Base-by-base conservation (phyloP, 208 protist species). In the Wallacemonas sp. region DNA sequence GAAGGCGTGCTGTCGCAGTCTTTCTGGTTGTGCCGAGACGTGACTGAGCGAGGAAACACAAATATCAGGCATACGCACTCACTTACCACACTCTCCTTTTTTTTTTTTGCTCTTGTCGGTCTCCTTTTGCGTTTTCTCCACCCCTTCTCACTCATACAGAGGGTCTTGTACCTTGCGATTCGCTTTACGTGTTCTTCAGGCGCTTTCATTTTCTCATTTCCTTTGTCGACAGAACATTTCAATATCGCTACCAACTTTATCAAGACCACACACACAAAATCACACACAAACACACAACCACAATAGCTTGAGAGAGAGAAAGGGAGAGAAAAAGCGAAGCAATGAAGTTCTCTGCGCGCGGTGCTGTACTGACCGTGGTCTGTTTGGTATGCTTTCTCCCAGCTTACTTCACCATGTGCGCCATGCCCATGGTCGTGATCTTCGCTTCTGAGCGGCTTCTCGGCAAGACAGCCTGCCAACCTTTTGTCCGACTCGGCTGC, bases 261-360 rank as follows among this genome's bases (percentile, higher is more conserved):
- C n/a, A 1, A 41, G 6, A 41, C 9, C 36, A 14, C 36, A 14
- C 36, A 41, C 36, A 14, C 6, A 41, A 17, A 41, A 17, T 41
- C 36, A 6, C 36, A 17, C 36, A 41, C 6, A 58, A 38, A 14
- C 22, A n/a, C 30, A 39, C 51, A 39, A 24, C 6, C 6, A 58
- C 22, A 39, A 49, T 2, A 4, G 24, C 27, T n/a, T 17, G 30
- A 42, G 11, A 0, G 26, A 59, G 33, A 28, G 14, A 33, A 44
- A 53, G n/a, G n/a, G n/a, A n/a, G n/a, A n/a, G n/a, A n/a, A n/a
- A 60, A 58, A 28, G 6, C 21, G 33, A 15, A 28, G 6, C 19
- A 4, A 79, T 82, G 77, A 73, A 82, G 61, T 55, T 86, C 11
- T 70, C 79, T 27, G 14, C 70, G 26, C 62, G 38, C 41, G 82